Conservation (phyloP, 2,329 filamentous ascomycete genomes). For the Scolecobasidium constrictum region DNA sequence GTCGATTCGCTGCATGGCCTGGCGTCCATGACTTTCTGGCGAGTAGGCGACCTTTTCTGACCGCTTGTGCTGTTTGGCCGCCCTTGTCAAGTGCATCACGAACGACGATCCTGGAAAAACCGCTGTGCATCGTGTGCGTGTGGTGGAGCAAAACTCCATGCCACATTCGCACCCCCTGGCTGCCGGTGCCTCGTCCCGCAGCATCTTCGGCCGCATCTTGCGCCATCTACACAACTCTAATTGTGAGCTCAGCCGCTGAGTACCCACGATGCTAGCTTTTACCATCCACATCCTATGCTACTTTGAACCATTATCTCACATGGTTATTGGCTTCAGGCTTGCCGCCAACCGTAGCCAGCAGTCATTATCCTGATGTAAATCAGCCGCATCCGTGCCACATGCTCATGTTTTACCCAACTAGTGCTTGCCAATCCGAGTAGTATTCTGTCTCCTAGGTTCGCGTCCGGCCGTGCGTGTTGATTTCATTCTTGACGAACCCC, state of each 20-base stretch:
- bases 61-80: neutral
- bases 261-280: conserved; percentile 4
- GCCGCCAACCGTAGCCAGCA: neutral
- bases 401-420: conserved; percentile 7
- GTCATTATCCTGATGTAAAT: conserved; percentile 5
- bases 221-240: conserved; percentile 7
- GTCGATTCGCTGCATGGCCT: neutral
- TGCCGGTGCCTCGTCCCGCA: conserved; percentile 8
- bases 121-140: neutral
- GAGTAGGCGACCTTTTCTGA: conserved; percentile 3
- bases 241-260: conserved; percentile 8
- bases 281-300: neutral
- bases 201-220: conserved; percentile 1
- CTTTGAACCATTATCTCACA: neutral
- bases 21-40: neutral
- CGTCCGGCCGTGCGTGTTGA: neutral
- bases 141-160: neutral
- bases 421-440: conserved; percentile 1
- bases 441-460: conserved; percentile 6
- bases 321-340: conserved; percentile 6
- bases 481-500: conserved; percentile 4
- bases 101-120: conserved; percentile 3
- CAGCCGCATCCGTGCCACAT: conserved; percentile 9
- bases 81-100: conserved; percentile 1
- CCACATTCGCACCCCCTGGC: neutral